phyloP scores from a whole-genome alignment of 352 stramenopile genomes.

The Poterioochromonas sp. region DNA sequence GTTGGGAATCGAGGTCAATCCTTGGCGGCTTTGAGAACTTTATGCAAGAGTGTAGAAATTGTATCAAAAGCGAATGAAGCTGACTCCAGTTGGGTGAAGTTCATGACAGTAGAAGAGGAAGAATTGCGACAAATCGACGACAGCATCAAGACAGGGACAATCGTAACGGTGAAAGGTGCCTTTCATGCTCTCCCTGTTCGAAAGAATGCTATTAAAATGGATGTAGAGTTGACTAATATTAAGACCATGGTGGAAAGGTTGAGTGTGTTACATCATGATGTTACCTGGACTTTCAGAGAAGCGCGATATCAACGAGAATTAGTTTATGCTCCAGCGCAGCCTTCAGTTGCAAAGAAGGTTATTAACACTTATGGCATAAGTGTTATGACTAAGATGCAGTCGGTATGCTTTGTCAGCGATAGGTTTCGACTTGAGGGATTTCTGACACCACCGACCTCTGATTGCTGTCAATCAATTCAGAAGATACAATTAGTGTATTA shows the following conservation, averaged over 20 bases:
- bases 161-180: no score
- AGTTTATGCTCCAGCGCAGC: not conserved
- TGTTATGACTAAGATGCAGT: not conserved
- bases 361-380: not conserved
- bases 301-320: not conserved
- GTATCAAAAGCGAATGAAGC: no score
- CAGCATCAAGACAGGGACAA: no score
- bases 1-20: no score
- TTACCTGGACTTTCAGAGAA: not conserved
- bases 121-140: no score
- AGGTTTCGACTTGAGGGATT: not conserved
- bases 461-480: not conserved
- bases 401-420: not conserved
- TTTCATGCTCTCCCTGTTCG: no score
- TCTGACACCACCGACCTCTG: not conserved
- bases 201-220: no score
- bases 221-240: no score
- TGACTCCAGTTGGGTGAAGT: no score
- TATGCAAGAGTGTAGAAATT: no score
- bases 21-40: no score
- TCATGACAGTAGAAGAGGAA: no score
- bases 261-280: not conserved
- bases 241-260: not conserved
- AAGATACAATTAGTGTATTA: not conserved
- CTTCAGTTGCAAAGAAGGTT: not conserved